These are phyloP conservation scores for Linum trigynum DNA, from an alignment of 345 rosid species.

Conservation along the genomic window DNA sequence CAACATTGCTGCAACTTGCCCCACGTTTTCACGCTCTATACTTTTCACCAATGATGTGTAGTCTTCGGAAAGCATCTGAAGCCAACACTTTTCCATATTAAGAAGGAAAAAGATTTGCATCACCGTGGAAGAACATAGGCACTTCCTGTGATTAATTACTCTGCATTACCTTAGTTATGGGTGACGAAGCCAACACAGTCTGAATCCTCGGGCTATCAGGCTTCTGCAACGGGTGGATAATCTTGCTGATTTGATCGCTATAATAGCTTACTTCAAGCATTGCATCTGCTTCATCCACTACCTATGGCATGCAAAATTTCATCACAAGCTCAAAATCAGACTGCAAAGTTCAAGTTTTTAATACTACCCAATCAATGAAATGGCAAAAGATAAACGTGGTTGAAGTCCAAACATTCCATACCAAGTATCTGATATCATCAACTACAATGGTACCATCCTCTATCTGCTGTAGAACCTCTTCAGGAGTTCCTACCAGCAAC, in stretches of 20 bases:
- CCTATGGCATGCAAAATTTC: conserved; percentile 1
- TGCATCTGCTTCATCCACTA: conserved; percentile 17
- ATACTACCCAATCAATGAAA: not conserved
- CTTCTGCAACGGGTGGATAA: conserved; percentile 13
- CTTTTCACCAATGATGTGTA: conserved; percentile 1
- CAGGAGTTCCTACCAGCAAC: not conserved
- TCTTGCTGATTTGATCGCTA: conserved; percentile 10
- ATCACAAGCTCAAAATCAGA: not conserved
- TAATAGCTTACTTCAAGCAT: conserved; percentile 17
- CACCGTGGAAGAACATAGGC: not conserved
- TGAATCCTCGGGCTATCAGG: conserved; percentile 8
- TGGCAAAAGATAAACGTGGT: not conserved
- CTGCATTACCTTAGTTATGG: conserved; percentile 11
- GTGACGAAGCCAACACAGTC: conserved; percentile 13
- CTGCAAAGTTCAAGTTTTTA: not conserved
- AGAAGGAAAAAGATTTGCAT: conserved; percentile 1
- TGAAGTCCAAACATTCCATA: conserved; percentile 1
- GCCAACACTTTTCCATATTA: not conserved
- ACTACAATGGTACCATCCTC: conserved; percentile 18
- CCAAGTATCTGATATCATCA: conserved; percentile 36
- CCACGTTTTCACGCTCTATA: conserved; percentile 20
- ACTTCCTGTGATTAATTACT: too few species aligned
- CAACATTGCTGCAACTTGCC: conserved; percentile 23
- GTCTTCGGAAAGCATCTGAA: conserved; percentile 17
- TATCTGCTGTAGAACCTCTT: conserved; percentile 20